Evolutionary conservation across 2,329 filamentous ascomycete species (phyloP).

Genomic region (Alternaria atra): DNA sequence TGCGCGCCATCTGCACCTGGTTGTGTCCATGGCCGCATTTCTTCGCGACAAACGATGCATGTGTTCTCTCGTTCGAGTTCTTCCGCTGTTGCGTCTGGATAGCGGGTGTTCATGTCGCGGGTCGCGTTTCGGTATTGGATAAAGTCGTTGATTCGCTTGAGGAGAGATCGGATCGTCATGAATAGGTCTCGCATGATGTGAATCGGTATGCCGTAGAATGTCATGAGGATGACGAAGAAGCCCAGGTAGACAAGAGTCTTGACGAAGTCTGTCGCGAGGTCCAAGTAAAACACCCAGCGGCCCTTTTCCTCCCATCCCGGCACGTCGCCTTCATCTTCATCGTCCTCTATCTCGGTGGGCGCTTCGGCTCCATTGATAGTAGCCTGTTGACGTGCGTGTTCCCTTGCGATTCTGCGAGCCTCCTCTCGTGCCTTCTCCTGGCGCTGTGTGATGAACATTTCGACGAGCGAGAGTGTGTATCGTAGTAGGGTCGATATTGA

Average conservation of each 20-base stretch:
- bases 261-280: conserved; percentile 86
- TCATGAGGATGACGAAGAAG: conserved; percentile 92
- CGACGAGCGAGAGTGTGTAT: conserved; percentile 80
- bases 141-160: conserved; percentile 87
- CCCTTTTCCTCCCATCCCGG: conserved; percentile 97
- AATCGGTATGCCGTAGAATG: conserved; percentile 93
- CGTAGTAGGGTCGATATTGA: conserved; percentile 81
- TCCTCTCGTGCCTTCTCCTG: conserved; percentile 73
- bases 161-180: conserved; percentile 90
- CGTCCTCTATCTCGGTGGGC: conserved; percentile 65
- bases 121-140: conserved; percentile 90
- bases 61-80: conserved; percentile 88
- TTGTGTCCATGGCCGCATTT: conserved; percentile 84
- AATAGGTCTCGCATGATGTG: conserved; percentile 97
- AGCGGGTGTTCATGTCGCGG: conserved; percentile 88
- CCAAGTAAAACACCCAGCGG: conserved; percentile 87
- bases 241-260: conserved; percentile 88
- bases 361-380: conserved; percentile 51
- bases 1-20: conserved; percentile 53
- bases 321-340: conserved; percentile 93
- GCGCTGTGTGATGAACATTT: conserved; percentile 76
- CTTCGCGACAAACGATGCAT: conserved; percentile 96
- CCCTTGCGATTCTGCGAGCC: conserved; percentile 54
- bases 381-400: conserved; percentile 74
- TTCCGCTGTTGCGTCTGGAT: conserved; percentile 87